Evolutionary conservation across 2,329 filamentous ascomycete genomes (phyloP).

Genomic region (Rutstroemia sp.): DNA sequence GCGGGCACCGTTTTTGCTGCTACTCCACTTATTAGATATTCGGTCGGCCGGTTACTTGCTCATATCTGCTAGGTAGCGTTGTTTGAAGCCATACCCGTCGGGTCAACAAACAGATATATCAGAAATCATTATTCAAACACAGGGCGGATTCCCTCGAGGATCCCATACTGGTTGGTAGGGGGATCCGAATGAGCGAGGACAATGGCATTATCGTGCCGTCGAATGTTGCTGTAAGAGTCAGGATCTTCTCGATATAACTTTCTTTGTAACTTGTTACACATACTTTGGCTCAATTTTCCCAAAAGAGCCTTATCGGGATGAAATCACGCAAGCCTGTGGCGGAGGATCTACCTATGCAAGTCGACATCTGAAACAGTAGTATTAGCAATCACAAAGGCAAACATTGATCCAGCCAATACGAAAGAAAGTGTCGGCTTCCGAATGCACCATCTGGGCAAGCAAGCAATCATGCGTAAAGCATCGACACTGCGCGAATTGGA

Average conservation of each 20-base stretch:
- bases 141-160: no score
- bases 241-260: no score
- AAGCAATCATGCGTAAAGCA: not conserved
- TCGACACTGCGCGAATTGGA: not conserved
- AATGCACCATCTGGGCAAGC: not conserved
- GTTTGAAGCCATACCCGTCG: no score
- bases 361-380: slow-evolving; percentile 7
- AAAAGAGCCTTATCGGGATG: not conserved
- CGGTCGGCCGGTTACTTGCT: no score
- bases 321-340: not conserved
- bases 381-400: not conserved
- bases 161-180: no score
- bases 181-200: no score
- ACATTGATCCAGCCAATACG: not conserved
- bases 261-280: not conserved
- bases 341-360: not conserved
- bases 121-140: no score
- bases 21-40: no score
- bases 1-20: no score
- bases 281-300: not conserved
- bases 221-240: no score
- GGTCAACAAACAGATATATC: no score
- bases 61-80: no score
- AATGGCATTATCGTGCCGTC: not conserved
- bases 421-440: not conserved